phyloP scores from a whole-genome alignment of 2,329 filamentous ascomycete genomes.

The Claviceps maximensis region DNA sequence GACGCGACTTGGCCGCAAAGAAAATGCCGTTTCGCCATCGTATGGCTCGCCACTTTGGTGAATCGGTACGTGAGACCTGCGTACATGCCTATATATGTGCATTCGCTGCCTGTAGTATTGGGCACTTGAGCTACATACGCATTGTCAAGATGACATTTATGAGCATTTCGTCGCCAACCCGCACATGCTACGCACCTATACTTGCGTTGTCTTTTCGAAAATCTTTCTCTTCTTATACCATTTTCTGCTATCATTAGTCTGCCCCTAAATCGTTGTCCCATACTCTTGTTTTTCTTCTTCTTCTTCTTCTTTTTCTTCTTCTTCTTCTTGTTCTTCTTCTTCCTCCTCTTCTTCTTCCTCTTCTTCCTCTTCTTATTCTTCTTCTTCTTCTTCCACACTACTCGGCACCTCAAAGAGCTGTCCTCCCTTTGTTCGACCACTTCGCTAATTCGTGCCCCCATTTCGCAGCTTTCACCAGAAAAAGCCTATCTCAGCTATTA shows the following conservation, averaged over 20 bases:
- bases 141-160: not conserved
- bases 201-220: not conserved
- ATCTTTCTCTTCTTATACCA: not conserved
- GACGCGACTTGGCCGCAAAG: not conserved
- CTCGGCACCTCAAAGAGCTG: not conserved
- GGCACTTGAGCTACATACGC: not conserved
- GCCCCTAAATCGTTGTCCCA: too few species aligned
- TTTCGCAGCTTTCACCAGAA: slow-evolving; percentile 33
- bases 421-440: too few species aligned
- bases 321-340: not conserved
- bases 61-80: slow-evolving; percentile 24
- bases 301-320: not conserved
- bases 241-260: not conserved
- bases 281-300: too few species aligned
- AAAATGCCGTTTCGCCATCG: slow-evolving; percentile 26
- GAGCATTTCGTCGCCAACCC: not conserved
- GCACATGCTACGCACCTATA: not conserved
- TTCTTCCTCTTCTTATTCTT: not conserved
- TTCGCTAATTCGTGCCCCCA: not conserved
- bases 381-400: not conserved
- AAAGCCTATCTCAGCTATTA: slow-evolving; percentile 29
- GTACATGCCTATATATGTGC: too few species aligned
- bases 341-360: too few species aligned
- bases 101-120: too few species aligned
- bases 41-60: slow-evolving; percentile 34